Evolutionary conservation across 495 filamentous ascomycete genomes (phyloP), one percentile per base, ranked within the genome.

Genomic region (Aspergillus kassunensis): DNA sequence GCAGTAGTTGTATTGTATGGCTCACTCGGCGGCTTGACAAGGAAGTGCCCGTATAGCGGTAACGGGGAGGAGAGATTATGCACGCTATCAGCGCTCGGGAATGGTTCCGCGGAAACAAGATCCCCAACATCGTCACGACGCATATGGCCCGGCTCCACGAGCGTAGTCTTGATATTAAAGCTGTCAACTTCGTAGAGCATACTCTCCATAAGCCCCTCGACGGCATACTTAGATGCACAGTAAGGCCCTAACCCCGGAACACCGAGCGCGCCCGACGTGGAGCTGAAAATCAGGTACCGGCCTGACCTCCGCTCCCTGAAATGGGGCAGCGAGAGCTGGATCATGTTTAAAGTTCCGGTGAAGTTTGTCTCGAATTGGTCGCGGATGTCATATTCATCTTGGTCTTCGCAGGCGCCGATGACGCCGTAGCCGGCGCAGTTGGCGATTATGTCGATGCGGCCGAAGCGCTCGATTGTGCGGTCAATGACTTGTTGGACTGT

Each of bases 331-430:
- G 84, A 88, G n/a, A 88, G 71, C 66, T 96, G 89, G 53, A 97
- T 86, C 59, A 98, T 97, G 65, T 97, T 86, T 53, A 97, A 63
- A 0, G 90, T 92, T 47, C 93, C 93, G 68, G 91, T 90, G 72
- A 96, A 95, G 65, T 98, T 98, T 25, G 91, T 97, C 70, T 92
- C 88, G 69, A 97, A 97, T 67, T 97, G 92, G 63, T 92, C 93
- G 53, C 90, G 86, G 55, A 98, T 85, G 58, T 97, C 92, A 66
- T 88, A 85, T 60, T 93, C 89, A 69, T 95, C 90, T 70, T 97
- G 93, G 72, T 97, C 93, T 70, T 98, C 93, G 70, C 90, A 96
- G 2, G 92, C 86, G 24, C 89, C 92, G 57, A 97, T 95, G 29
- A 98, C 89, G 43, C 92, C 93, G 71, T 93, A 95, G 29, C 87